Percentiles rank a stretch among this genome's conserved stretches.
These are phyloP conservation scores for Harrya chromipes DNA, from an alignment of 768 basidiomycete species.

Conservation along the genomic window DNA sequence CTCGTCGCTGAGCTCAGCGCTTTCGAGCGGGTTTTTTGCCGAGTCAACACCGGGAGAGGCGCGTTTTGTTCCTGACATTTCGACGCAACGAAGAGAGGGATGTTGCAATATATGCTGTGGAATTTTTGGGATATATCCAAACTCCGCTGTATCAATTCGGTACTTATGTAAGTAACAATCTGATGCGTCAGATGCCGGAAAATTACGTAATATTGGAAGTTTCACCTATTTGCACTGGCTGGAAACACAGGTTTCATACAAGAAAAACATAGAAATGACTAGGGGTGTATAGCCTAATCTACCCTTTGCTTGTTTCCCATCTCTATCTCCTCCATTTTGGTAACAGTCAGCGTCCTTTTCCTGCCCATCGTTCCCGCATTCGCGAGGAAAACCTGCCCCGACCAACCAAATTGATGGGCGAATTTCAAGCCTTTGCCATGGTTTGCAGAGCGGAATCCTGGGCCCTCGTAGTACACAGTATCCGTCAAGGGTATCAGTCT, in stretches of 20 bases:
- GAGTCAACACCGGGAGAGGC: slow-evolving; percentile 74
- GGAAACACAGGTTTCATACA: neutral
- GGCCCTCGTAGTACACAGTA: slow-evolving; percentile 83
- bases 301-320: slow-evolving; percentile 79
- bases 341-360: slow-evolving; percentile 32
- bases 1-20: slow-evolving; percentile 67
- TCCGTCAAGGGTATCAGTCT: slow-evolving; percentile 76
- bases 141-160: slow-evolving; percentile 27
- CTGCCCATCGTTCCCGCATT: slow-evolving; percentile 37
- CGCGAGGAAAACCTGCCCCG: slow-evolving; percentile 37
- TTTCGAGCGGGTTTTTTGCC: slow-evolving; percentile 66
- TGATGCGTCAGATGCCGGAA: too few relatives aligned
- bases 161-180: too few relatives aligned
- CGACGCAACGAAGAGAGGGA: slow-evolving; percentile 4
- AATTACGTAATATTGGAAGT: too few relatives aligned
- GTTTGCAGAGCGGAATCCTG: slow-evolving; percentile 76
- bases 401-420: slow-evolving; percentile 31
- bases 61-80: slow-evolving; percentile 60
- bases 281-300: slow-evolving; percentile 41
- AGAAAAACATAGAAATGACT: neutral
- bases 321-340: slow-evolving; percentile 68
- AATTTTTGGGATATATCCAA: slow-evolving; percentile 26
- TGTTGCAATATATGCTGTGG: slow-evolving; percentile 4
- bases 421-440: slow-evolving; percentile 71
- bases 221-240: too few relatives aligned